Evolutionary conservation across 352 stramenopile species (phyloP), one percentile per base, ranked within the genome.

Genomic region (Pelagophyceae sp.): DNA sequence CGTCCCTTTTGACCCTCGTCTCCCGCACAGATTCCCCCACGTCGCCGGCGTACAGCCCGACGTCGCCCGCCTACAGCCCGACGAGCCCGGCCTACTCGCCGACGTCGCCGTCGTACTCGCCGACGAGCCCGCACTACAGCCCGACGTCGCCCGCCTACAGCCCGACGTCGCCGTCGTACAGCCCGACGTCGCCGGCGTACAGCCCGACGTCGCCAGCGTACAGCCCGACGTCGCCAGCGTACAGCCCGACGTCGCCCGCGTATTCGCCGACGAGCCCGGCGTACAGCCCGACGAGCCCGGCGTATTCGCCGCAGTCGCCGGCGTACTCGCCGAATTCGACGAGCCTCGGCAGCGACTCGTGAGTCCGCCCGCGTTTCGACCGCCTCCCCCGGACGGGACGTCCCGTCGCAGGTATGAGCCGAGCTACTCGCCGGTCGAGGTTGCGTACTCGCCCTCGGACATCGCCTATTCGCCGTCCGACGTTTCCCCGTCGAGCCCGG

Each of bases 61-160:
- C 76, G 38, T 75, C 50, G n/a, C 67, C 67, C 20, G 67, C 70
- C 35, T 70, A 80, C n/a, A 37, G 40, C 31, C 61, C 70, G 35
- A 79, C 38, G 50, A 38, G 11, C 5, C 38, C 50, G 69, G 89
- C 84, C 31, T 92, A 93, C 76, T 89, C 78, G 15, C 90, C 90
- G 33, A 92, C 87, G 0, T 92, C 85, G 29, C 88, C 90, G 3
- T 85, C 87, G 45, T 94, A 94, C 82, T 78, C 75, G 23, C 91
- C 91, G 50, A 96, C 92, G 32, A 92, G 83, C 35, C 93, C 94
- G 29, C 91, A 90, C 0, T 98, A 97, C 80, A 87, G 70, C 1
- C 90, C 92, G 38, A 92, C 88, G 23, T 87, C 80, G 25, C 88
- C 91, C 29, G 87, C 88, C 27, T 90, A 87, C 65, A 77, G 84